Evolutionary conservation across 768 basidiomycete genomes (phyloP), one percentile per base, ranked within the genome.

Genomic region (Rhodotorula paludigena): DNA sequence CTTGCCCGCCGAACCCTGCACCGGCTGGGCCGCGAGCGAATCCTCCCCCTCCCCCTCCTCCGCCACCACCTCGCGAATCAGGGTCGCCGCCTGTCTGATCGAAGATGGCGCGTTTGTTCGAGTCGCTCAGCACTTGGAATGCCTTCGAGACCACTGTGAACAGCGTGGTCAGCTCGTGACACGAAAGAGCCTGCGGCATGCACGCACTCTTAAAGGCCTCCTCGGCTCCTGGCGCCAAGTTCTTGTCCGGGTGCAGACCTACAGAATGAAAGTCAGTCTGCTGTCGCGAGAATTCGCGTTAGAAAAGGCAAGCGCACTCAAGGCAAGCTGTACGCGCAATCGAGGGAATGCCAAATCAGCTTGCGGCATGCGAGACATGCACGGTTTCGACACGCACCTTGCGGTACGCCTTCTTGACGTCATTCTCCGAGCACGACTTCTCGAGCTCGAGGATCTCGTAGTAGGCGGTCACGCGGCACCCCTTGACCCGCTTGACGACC

Each of bases 131-230:
- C 16, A 97, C 87, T 77, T 93, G 91, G 79, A 97, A 98, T 15
- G 93, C 92, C 79, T 96, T 97, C 5, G 92, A 96, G 28, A 98
- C 92, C 88, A 93, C 94, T 98, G 76, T 5, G n/a, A 15, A 30
- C 28, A 30, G 18, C 16, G 4, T 3, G 33, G 35, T 45, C 23
- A 60, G 57, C 36, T 9, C 41, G 42, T 8, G 5, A 7, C 21
- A 14, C 12, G 49, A 59, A 25, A 28, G 15, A 28, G 42, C 30
- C 23, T 16, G 33, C 18, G 21, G 41, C 30, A 15, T 10, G n/a
- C 47, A 83, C 87, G 60, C 75, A 97, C 94, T 82, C 82, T 98
- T 98, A 81, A 98, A 98, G 2, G 94, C 94, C 77, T 98, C 94
- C 64, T 97, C 94, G 16, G 94, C 94, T 42, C 91, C 90, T 15